These are phyloP conservation scores for Strobilomyces dryophilus DNA, from an alignment of 768 basidiomycete genomes.

Conservation along the genomic window DNA sequence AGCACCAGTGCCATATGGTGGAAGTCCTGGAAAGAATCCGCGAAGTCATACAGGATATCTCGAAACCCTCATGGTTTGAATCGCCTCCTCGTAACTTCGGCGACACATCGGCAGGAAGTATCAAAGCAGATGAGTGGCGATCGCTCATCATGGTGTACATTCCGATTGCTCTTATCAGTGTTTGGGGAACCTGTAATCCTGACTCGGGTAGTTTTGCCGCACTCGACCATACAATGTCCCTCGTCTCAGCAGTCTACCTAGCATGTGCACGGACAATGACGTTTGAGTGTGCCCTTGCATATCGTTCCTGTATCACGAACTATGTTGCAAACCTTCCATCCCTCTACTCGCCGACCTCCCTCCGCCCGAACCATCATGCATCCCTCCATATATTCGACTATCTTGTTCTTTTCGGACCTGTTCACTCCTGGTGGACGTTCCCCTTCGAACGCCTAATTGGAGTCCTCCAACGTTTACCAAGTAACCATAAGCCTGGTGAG, in stretches of 20 bases:
- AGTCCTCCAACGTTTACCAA: slow-evolving; percentile 15
- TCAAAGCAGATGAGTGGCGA: slow-evolving; percentile 1
- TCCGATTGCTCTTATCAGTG: not conserved
- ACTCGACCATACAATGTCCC: slow-evolving; percentile 26
- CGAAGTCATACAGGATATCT: not conserved
- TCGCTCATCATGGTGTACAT: not conserved
- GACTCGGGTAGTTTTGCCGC: not conserved
- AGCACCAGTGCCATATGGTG: not conserved
- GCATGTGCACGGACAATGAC: slow-evolving; percentile 17
- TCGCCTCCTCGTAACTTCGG: not conserved
- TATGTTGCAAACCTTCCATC: slow-evolving; percentile 20
- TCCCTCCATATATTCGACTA: slow-evolving; percentile 32
- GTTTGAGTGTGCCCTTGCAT: not conserved
- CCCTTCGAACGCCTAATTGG: slow-evolving; percentile 24
- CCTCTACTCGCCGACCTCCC: slow-evolving; percentile 12
- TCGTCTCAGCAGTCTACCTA: slow-evolving; percentile 26
- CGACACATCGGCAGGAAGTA: not conserved
- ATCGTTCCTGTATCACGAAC: slow-evolving; percentile 12
- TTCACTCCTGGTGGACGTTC: slow-evolving; percentile 30
- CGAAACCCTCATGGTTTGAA: not conserved
- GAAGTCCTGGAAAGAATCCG: not conserved
- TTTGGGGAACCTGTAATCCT: not conserved
- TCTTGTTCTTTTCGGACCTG: slow-evolving; percentile 34
- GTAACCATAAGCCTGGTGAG: slow-evolving; percentile 22
- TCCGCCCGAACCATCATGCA: slow-evolving; percentile 29